A percentile compares a stretch with the other conserved stretches of the same genome.
These are phyloP conservation scores for Trametes cingulata DNA, from an alignment of 768 basidiomycete species.

Conservation along the genomic window DNA sequence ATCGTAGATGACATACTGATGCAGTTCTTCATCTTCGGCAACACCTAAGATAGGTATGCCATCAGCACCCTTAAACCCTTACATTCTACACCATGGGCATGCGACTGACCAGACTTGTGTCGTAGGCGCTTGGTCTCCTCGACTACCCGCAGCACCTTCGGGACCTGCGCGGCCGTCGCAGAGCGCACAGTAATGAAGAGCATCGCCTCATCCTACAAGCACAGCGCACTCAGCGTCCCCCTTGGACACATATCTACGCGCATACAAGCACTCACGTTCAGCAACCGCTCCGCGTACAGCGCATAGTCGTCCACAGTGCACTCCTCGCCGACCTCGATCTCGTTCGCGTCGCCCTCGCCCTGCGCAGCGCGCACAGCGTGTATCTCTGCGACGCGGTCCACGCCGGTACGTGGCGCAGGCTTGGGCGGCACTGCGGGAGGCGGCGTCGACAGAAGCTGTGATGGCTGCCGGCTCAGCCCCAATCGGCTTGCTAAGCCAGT, in stretches of 20 bases:
- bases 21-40: slow-evolving; percentile 59
- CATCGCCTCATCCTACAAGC: slow-evolving; percentile 71
- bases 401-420: slow-evolving; percentile 62
- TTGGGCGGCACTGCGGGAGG: slow-evolving; percentile 40
- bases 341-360: slow-evolving; percentile 65
- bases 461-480: slow-evolving; percentile 7
- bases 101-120: slow-evolving; percentile 63
- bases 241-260: not conserved
- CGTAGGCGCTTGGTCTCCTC: slow-evolving; percentile 78
- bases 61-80: not conserved
- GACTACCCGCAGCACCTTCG: slow-evolving; percentile 79
- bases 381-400: slow-evolving; percentile 71
- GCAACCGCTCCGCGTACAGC: slow-evolving; percentile 59
- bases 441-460: slow-evolving; percentile 13
- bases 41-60: slow-evolving; percentile 35
- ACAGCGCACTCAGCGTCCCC: not conserved
- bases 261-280: slow-evolving; percentile 48
- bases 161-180: slow-evolving; percentile 59
- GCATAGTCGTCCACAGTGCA: slow-evolving; percentile 68
- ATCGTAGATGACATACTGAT: slow-evolving; percentile 80
- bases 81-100: too few relatives aligned
- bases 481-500: slow-evolving; percentile 3
- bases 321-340: slow-evolving; percentile 68
- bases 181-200: slow-evolving; percentile 76
- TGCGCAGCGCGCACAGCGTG: slow-evolving; percentile 49